A percentile compares a stretch with the other conserved stretches of the same genome.
These are phyloP conservation scores for Fragaria vesca DNA, from an alignment of 306 rosid species.

Conservation along the genomic window DNA sequence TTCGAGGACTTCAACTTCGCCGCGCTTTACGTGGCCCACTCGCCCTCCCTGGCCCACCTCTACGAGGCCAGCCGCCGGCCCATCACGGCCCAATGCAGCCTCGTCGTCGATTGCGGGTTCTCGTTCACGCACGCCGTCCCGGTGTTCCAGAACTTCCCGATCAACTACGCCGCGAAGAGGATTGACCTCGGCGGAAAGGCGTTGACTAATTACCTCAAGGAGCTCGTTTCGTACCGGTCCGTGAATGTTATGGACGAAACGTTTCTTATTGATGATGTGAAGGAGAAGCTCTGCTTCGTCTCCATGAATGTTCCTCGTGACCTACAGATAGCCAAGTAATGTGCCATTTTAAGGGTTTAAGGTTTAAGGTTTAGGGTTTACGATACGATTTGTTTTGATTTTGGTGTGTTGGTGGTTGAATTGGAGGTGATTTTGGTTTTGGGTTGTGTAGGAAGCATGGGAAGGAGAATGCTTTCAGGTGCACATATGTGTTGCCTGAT, in stretches of 20 bases:
- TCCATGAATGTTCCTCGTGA: conserved; percentile 67
- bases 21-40: conserved; percentile 65
- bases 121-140: conserved; percentile 90
- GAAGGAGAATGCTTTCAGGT: conserved; percentile 60
- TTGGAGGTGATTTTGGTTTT: neutral
- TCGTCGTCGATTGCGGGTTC: conserved; percentile 89
- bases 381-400: no score
- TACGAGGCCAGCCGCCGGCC: conserved; percentile 76
- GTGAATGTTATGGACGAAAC: conserved; percentile 91
- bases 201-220: conserved; percentile 83
- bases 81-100: conserved; percentile 73
- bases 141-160: conserved; percentile 76
- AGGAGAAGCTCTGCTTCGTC: conserved; percentile 92
- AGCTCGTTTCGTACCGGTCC: conserved; percentile 77
- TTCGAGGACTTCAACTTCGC: conserved; percentile 85
- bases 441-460: conserved; percentile 51
- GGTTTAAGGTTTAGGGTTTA: neutral
- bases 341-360: neutral
- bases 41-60: conserved; percentile 74
- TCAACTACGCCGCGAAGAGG: conserved; percentile 71
- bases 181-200: conserved; percentile 93
- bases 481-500: conserved; percentile 91
- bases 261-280: conserved; percentile 80
- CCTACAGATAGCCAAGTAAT: conserved; percentile 62
- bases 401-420: neutral